Conservation (phyloP, 257 asterid genomes). For the Petrea volubilis region DNA sequence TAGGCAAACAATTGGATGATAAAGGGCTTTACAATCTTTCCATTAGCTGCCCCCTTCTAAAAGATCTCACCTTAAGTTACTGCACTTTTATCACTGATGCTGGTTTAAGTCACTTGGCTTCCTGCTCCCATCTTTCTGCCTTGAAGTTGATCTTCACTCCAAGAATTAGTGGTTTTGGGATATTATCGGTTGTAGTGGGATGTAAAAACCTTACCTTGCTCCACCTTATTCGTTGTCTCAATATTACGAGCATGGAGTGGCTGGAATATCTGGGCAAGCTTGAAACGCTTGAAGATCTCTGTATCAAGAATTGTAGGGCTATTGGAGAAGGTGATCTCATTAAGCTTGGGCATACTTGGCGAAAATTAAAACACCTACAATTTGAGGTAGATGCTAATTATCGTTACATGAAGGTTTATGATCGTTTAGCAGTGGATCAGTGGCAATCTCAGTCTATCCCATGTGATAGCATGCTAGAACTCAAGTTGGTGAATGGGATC, state of each 20-base stretch:
- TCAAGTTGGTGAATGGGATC: constrained; percentile 70
- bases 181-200: constrained; percentile 66
- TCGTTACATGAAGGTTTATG: constrained; percentile 72
- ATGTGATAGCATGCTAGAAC: constrained; percentile 70
- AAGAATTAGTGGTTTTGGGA: constrained; percentile 80
- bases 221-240: constrained; percentile 68
- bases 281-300: constrained; percentile 69
- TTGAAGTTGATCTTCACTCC: constrained; percentile 70
- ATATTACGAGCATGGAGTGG: constrained; percentile 70
- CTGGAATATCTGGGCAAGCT: constrained; percentile 79
- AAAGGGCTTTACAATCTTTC: constrained; percentile 62
- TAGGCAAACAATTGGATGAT: constrained; percentile 80
- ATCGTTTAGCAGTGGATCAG: constrained; percentile 54
- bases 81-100: constrained; percentile 79
- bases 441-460: constrained; percentile 74
- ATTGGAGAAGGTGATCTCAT: constrained; percentile 84
- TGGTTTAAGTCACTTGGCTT: constrained; percentile 65
- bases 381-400: constrained; percentile 82
- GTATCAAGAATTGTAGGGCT: constrained; percentile 76
- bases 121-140: constrained; percentile 62
- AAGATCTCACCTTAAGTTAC: constrained; percentile 68
- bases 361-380: constrained; percentile 54
- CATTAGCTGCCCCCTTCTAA: constrained; percentile 48
- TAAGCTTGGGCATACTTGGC: constrained; percentile 70
- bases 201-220: constrained; percentile 59